These are phyloP conservation scores for Yamadazyma spencermartinsiae DNA, from an alignment of 1,139 yeast species.

Conservation along the genomic window DNA sequence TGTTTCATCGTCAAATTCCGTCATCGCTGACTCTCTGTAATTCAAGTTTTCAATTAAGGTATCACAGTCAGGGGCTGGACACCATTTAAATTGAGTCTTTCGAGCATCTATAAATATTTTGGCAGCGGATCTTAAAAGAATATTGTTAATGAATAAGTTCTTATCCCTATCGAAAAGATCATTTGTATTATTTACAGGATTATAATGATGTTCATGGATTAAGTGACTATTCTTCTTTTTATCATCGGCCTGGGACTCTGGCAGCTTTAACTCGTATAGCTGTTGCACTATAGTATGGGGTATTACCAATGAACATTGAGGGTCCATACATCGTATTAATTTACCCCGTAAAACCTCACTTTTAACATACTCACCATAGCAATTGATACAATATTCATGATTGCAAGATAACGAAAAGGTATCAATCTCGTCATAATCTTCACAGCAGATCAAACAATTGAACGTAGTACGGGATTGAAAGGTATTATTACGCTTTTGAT, in stretches of 20 bases:
- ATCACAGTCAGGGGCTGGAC: constrained; percentile 87
- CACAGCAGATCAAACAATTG: constrained; percentile 73
- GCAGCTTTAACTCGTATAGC: constrained; percentile 6
- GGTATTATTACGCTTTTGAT: constrained; percentile 13
- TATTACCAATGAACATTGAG: constrained; percentile 31
- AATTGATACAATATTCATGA: constrained; percentile 67
- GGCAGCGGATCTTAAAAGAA: constrained; percentile 31
- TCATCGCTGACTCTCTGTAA: constrained; percentile 32
- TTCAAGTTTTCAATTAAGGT: constrained; percentile 16
- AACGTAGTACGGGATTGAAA: constrained; percentile 29
- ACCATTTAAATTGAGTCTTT: constrained; percentile 61
- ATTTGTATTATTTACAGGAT: not conserved
- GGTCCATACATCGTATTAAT: constrained; percentile 67
- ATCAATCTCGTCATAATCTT: constrained; percentile 35
- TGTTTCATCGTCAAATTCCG: constrained; percentile 23
- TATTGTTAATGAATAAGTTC: constrained; percentile 9
- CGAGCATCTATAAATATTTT: constrained; percentile 53
- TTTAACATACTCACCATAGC: constrained; percentile 62
- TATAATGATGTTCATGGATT: constrained; percentile 4
- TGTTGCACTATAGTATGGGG: constrained; percentile 28
- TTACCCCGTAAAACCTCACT: constrained; percentile 53
- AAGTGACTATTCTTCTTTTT: not conserved
- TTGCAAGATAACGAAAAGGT: constrained; percentile 64
- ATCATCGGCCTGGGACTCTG: not conserved
- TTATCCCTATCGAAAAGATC: not conserved